Base-by-base conservation (phyloP, 768 basidiomycete genomes). In the Thelephora ganbajun region DNA sequence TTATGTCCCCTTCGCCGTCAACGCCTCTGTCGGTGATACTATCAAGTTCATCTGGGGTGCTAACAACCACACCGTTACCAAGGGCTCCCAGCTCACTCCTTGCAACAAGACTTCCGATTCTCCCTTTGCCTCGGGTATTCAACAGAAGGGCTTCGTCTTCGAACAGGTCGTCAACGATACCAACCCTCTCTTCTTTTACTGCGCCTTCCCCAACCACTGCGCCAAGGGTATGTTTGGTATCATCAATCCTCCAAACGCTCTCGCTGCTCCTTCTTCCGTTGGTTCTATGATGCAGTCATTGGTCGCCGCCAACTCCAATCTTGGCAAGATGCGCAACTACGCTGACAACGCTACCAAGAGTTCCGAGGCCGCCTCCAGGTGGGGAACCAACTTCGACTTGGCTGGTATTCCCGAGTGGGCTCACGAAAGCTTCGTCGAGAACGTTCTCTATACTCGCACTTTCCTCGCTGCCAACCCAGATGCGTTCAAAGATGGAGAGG, bases 191-290 rank as follows among this genome's bases (percentile, higher is more conserved):
- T 86, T 72, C 75, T 85, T 69, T 76, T 81, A 78, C 69, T 89
- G 85, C 63, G 77, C 66, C 51, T 74, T 76, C 43, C 76, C 80
- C 39, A 64, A 56, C 48, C 86, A 90, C 61, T 89, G 87, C 61
- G 62, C 76, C 59, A 79, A 83, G 71, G 87, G 85, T 56, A 89
- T 89, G 84, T 89, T 85, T 60, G 84, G 83, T 65, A 73, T 83
- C 65, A 78, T 83, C 56, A 82, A 83, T 68, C 76, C 79, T 14
- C 69, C 73, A 22, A 77, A 67, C 61, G 71, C 67, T 26, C 59
- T 66, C 47, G 66, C 61, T 42, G 55, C 70, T 47, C 60, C 69
- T 66, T 61, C 69, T 11, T 77, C 78, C 35, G 68, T 81, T 16
- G 63, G 65, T 45, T 62, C 59, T 44, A 74, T 78, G 70, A 76